Conservation (phyloP, 495 filamentous ascomycete genomes). For the Jackrogersella multiformis region DNA sequence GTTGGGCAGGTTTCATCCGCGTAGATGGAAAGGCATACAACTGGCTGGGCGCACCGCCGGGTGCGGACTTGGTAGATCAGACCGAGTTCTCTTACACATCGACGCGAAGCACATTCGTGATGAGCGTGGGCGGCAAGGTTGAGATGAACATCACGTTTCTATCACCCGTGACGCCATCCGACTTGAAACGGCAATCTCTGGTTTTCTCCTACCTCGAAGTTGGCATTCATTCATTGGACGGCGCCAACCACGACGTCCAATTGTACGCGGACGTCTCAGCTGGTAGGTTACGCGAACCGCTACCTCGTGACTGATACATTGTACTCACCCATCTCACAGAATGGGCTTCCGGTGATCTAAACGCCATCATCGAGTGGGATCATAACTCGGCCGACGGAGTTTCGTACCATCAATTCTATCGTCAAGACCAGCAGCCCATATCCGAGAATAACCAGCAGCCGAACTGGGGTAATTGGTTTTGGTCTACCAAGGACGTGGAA, state of each 20-base stretch:
- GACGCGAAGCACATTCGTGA: constrained; percentile 85
- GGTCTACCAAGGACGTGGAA: constrained; percentile 56
- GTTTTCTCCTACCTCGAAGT: constrained; percentile 87
- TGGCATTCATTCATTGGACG: constrained; percentile 63
- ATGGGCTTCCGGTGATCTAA: constrained; percentile 55
- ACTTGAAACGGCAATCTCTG: constrained; percentile 84
- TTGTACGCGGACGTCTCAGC: constrained; percentile 89
- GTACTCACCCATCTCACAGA: constrained; percentile 48
- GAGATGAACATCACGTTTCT: constrained; percentile 83
- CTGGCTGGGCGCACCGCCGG: constrained; percentile 70
- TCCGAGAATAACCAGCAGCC: constrained; percentile 75
- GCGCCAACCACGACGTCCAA: constrained; percentile 71
- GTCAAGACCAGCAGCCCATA: constrained; percentile 70
- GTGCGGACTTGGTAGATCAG: constrained; percentile 58
- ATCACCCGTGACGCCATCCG: constrained; percentile 87
- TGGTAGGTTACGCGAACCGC: constrained; percentile 68
- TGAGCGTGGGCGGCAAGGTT: constrained; percentile 70
- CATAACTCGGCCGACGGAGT: constrained; percentile 49
- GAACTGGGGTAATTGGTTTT: constrained; percentile 89
- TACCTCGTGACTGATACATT: constrained; percentile 56
- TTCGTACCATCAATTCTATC: constrained; percentile 64
- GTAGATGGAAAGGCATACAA: constrained; percentile 63
- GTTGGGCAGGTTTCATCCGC: constrained; percentile 75
- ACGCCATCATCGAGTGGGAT: constrained; percentile 53
- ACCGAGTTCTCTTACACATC: constrained; percentile 79